Evolutionary conservation across 495 filamentous ascomycete genomes (phyloP), one percentile per base, ranked within the genome.

Genomic region (Mytilinidion resinicola): DNA sequence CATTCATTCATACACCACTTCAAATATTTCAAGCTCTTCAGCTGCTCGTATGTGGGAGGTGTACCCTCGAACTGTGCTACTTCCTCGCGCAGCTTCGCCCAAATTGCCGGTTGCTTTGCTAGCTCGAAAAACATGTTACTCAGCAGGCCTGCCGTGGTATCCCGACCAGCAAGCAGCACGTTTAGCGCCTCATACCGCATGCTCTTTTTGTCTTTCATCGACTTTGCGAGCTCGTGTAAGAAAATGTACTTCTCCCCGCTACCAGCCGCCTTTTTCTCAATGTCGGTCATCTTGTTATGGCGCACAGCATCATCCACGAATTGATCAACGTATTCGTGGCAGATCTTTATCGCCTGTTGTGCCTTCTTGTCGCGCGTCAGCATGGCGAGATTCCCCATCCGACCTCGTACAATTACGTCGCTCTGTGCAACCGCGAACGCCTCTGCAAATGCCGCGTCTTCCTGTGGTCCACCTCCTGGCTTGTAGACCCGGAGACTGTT

Each of bases 291-390:
- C 35, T 60, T 44, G 11, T 61, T 49, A 46, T 56, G 64, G 4
- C 38, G 36, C 4, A 69, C 64, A 43, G 68, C 68, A n/a, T 72
- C 59, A 11, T 69, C 61, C 25, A 76, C 71, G 48, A 68, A 75
- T 39, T 68, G 60, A 42, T 77, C 70, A 3, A 83, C 78, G 55
- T 83, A 77, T 39, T 67, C 74, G 46, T 84, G 78, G 49, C 81
- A 74, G 53, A 76, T 74, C 68, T 15, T 59, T 54, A 47, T 71
- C 68, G 55, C 79, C 70, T 66, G 63, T 15, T 66, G 63, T 42
- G 65, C 63, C 19, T 69, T 56, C 47, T 72, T 63, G 21, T 58
- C 33, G 12, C 57, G 50, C 11, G 12, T 46, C 41, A 69, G 50
- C 1, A 9, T 19, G 15, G 39, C 21, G 0, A 68, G 37, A 10